Evolutionary conservation across 2,329 filamentous ascomycete genomes (phyloP).

Genomic region (Leptographium radiaticola): DNA sequence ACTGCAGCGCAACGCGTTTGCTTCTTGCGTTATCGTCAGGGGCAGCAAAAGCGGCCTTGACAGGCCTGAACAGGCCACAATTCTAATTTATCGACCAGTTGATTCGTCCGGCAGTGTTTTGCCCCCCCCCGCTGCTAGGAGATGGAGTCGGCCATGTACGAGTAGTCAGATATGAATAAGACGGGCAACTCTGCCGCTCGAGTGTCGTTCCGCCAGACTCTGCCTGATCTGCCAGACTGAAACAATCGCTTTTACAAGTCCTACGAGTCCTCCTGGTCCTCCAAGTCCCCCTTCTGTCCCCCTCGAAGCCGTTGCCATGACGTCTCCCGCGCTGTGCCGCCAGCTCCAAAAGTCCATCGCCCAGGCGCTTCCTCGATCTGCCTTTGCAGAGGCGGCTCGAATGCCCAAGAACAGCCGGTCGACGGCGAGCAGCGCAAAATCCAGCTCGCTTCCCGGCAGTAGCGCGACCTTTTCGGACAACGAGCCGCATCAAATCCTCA

Average conservation of each 20-base stretch:
- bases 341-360: slow-evolving; percentile 1
- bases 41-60: not conserved
- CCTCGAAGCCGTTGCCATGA: not conserved
- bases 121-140: not conserved
- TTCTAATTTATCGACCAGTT: not conserved
- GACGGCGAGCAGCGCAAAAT: not conserved
- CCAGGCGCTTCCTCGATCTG: not conserved
- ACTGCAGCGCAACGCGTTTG: not conserved
- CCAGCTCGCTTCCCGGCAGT: not conserved
- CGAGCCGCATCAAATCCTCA: not conserved
- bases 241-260: too few relatives aligned
- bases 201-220: too few relatives aligned
- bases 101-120: not conserved
- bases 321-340: not conserved
- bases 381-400: not conserved
- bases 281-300: too few relatives aligned
- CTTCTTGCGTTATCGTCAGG: not conserved
- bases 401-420: not conserved
- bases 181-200: too few relatives aligned
- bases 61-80: slow-evolving; percentile 1
- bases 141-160: too few relatives aligned
- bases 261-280: too few relatives aligned
- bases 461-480: not conserved
- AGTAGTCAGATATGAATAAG: too few relatives aligned
- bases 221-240: too few relatives aligned